These are phyloP conservation scores for Yamadazyma sp. DNA, from an alignment of 1,139 yeast species.

Conservation along the genomic window DNA sequence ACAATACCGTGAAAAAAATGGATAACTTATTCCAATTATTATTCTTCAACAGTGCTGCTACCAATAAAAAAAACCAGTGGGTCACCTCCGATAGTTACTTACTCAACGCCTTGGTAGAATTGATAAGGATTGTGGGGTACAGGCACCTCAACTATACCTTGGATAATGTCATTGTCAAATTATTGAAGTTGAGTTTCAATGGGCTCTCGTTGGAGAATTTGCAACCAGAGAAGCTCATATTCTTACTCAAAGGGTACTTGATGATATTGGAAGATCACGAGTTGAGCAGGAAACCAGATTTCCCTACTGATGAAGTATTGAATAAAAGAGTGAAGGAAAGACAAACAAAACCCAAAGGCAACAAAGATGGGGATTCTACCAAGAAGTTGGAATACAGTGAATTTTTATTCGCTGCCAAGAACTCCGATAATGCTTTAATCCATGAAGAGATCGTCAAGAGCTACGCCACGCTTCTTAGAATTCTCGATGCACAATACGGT, in stretches of 20 bases:
- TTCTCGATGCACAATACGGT: conserved; percentile 69
- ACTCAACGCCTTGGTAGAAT: conserved; percentile 65
- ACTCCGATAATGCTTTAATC: conserved; percentile 48
- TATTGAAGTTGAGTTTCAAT: conserved; percentile 56
- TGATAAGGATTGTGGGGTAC: conserved; percentile 74
- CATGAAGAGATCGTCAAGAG: conserved; percentile 78
- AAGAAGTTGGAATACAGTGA: conserved; percentile 19
- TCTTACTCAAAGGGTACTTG: conserved; percentile 72
- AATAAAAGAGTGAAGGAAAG: conserved; percentile 16
- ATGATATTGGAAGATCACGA: conserved; percentile 64
- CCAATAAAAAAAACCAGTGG: conserved; percentile 70
- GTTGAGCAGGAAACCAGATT: conserved; percentile 61
- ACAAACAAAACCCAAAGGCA: conserved; percentile 1
- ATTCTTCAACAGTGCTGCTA: conserved; percentile 44
- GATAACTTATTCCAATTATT: conserved; percentile 54
- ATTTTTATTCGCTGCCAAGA: conserved; percentile 40
- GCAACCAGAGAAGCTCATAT: conserved; percentile 66
- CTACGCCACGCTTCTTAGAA: conserved; percentile 55
- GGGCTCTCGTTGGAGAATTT: conserved; percentile 59
- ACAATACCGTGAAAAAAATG: conserved; percentile 68
- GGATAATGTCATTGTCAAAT: conserved; percentile 71
- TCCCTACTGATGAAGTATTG: conserved; percentile 67
- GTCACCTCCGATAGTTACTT: conserved; percentile 60
- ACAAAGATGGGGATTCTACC: conserved; percentile 3
- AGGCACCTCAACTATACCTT: conserved; percentile 77